Base-by-base conservation (phyloP, 2,329 filamentous ascomycete species). In the Colletotrichum endophyticum region DNA sequence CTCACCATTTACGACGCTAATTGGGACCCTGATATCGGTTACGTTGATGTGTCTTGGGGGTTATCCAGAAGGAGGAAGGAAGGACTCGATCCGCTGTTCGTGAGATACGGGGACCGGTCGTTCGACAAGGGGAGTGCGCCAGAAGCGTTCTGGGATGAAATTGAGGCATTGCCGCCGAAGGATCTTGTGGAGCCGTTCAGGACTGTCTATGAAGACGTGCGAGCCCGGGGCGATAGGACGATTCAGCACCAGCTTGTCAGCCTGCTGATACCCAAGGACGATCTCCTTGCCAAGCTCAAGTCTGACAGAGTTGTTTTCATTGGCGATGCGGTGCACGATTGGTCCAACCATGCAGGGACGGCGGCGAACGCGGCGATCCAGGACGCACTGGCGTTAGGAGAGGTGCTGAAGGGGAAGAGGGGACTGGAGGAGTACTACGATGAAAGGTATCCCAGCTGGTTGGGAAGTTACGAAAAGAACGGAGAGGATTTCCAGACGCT, bases 201-300 rank as follows among this genome's bases (percentile, higher is more conserved):
- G n/a, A 49, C 44, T 8, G n/a, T 49, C 44, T 49, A 49, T 1
- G n/a, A 49, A 22, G 11, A 49, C 44, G 4, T 13, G n/a, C n/a
- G 44, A 7, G 44, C 44, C 0, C n/a, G 44, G 22, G 44, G 11
- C 1, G 44, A 49, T 13, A 49, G 44, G 6, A 49, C 44, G 3
- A 49, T 49, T 49, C n/a, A 49, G 1, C 44, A 49, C 22, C 44
- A 49, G 44, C 44, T 49, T 6, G 44, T 49, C 6, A 49, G 44
- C 3, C 1, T 49, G 6, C 4, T 22, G 6, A 49, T 49, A 1
- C 44, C n/a, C 0, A 49, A 49, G 1, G 44, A 49, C 3, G n/a
- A 49, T 8, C 44, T 49, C 0, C 44, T 49, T 1, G 11, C 44
- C 11, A 22, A 22, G n/a, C 44, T 49, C 1, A 6, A 22, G n/a